phyloP scores from a whole-genome alignment of 805 yeast genomes.

The Yarrowia sp. region DNA sequence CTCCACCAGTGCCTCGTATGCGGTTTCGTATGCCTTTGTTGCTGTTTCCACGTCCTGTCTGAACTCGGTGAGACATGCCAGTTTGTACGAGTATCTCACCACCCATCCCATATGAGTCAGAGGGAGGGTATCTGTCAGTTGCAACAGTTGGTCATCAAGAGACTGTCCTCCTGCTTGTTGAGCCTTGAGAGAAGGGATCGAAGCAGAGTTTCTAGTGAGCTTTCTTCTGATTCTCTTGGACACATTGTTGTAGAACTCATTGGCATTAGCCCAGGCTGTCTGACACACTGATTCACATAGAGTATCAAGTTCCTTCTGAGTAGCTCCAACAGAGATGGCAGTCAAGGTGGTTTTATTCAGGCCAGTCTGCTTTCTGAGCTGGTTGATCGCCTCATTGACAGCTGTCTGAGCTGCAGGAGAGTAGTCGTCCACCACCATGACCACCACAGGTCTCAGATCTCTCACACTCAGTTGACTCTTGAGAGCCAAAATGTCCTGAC shows the following conservation, averaged over 20 bases:
- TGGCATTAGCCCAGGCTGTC: slow-evolving; percentile 52
- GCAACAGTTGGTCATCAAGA: slow-evolving; percentile 18
- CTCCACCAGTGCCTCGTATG: slow-evolving; percentile 60
- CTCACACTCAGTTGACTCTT: slow-evolving; percentile 41
- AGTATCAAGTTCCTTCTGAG: slow-evolving; percentile 53
- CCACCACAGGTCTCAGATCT: slow-evolving; percentile 43
- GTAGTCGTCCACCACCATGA: slow-evolving; percentile 42
- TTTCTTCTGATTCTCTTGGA: slow-evolving; percentile 55
- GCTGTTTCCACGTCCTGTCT: slow-evolving; percentile 58
- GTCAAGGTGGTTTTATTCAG: slow-evolving; percentile 57
- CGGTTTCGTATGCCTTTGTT: slow-evolving; percentile 58
- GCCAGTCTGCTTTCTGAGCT: slow-evolving; percentile 54
- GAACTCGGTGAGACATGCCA: slow-evolving; percentile 59
- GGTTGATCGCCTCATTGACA: slow-evolving; percentile 51
- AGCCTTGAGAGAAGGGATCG: slow-evolving; percentile 3
- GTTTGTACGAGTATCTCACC: slow-evolving; percentile 60
- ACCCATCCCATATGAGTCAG: slow-evolving; percentile 50
- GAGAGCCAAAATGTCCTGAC: slow-evolving; percentile 40
- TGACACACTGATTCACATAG: slow-evolving; percentile 53
- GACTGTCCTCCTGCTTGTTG: slow-evolving; percentile 33
- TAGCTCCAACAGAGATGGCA: slow-evolving; percentile 54
- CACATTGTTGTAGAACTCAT: slow-evolving; percentile 55
- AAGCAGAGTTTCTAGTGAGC: slow-evolving; percentile 44
- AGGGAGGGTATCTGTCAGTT: slow-evolving; percentile 16
- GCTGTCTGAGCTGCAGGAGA: slow-evolving; percentile 15